These are phyloP conservation scores for Phoenix dactylifera DNA, from an alignment of 176 grass and related monocot genomes.

Conservation along the genomic window DNA sequence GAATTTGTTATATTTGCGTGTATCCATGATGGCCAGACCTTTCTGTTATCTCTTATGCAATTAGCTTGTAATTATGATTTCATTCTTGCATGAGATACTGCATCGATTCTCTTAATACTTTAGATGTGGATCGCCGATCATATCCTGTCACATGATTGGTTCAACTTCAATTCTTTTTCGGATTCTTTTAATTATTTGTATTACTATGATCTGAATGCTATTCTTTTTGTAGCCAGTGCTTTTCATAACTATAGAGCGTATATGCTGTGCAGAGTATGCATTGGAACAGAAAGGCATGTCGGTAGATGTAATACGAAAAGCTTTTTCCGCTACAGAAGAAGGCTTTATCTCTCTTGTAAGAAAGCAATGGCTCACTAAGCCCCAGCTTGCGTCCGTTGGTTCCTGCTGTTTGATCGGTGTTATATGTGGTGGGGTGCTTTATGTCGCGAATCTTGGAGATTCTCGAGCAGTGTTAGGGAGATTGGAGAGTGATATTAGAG, in stretches of 20 bases:
- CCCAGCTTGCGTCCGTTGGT: constrained; percentile 77
- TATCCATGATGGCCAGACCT: too few relatives aligned
- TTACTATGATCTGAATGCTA: not conserved
- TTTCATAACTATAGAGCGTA: not conserved
- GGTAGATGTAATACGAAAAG: constrained; percentile 56
- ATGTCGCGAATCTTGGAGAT: constrained; percentile 68
- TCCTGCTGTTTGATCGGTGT: constrained; percentile 76
- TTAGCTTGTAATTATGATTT: too few relatives aligned
- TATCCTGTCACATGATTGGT: too few relatives aligned
- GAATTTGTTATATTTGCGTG: too few relatives aligned
- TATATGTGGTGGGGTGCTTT: constrained; percentile 53
- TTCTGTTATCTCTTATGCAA: too few relatives aligned
- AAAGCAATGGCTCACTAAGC: constrained; percentile 53
- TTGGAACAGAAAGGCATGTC: constrained; percentile 72
- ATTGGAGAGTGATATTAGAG: constrained; percentile 60
- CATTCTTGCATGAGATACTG: too few relatives aligned
- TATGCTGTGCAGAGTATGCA: constrained; percentile 35
- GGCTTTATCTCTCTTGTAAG: constrained; percentile 66
- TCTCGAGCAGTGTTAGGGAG: constrained; percentile 70
- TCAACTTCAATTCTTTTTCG: too few relatives aligned
- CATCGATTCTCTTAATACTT: too few relatives aligned
- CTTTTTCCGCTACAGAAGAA: constrained; percentile 67
- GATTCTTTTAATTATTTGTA: too few relatives aligned
- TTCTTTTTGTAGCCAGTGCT: constrained; percentile 4
- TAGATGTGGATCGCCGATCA: too few relatives aligned